Conservation (phyloP, 73 alveolate species). For the Blepharisma stoltei region DNA sequence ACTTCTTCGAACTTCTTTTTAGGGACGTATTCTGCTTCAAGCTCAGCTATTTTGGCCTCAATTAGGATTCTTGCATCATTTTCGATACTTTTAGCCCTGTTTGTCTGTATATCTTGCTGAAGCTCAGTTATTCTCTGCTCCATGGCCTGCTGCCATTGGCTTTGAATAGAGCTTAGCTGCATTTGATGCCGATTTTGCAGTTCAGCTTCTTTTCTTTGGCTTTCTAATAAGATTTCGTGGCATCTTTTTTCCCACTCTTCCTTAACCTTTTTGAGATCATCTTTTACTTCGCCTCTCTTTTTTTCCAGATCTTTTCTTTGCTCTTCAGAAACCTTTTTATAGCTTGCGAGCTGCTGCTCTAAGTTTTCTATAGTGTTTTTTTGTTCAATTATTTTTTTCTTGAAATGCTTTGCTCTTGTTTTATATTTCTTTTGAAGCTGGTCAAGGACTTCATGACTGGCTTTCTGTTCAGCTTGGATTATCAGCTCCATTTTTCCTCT, state of each 20-base stretch:
- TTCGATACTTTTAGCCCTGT: background rate
- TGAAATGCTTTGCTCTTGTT: constrained; percentile 11
- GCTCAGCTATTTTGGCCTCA: background rate
- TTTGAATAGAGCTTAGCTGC: constrained; percentile 10
- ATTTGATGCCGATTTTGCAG: constrained; percentile 17
- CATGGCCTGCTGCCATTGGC: constrained; percentile 16
- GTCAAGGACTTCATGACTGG: background rate
- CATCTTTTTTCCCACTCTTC: constrained; percentile 32
- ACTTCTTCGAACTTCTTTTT: constrained; percentile 18
- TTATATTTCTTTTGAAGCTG: constrained; percentile 12
- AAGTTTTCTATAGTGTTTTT: constrained; percentile 12
- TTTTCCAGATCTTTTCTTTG: constrained; percentile 4
- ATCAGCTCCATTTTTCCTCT: background rate
- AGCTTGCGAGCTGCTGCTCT: constrained; percentile 20
- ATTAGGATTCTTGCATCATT: background rate
- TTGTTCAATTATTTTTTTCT: constrained; percentile 21
- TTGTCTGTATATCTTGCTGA: background rate
- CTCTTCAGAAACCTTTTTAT: constrained; percentile 23
- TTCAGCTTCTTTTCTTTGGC: constrained; percentile 33
- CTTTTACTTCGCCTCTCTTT: background rate
- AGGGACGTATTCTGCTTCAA: background rate
- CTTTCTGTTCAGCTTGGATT: constrained; percentile 26
- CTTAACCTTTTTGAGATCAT: constrained; percentile 20
- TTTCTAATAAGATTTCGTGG: constrained; percentile 17
- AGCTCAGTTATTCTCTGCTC: background rate